Percentiles rank a stretch among this genome's conserved stretches.
Conservation (phyloP, 2,329 filamentous ascomycete genomes). For the Apiospora phragmitis region DNA sequence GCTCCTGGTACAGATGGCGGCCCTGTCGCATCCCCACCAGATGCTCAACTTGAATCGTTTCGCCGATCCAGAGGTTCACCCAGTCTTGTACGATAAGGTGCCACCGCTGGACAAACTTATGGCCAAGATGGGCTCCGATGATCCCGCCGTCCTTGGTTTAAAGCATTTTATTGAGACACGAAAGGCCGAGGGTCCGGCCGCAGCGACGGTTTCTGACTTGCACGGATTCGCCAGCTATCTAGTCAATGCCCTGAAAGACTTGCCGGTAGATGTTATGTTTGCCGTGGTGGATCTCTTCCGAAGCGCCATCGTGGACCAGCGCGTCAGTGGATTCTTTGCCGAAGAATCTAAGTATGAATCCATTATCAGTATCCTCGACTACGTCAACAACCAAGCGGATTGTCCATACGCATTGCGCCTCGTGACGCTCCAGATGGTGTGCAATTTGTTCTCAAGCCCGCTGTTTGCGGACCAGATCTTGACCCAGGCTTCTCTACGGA, state of each 20-base stretch:
- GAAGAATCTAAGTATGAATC: conserved; percentile 70
- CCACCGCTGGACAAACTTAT: conserved; percentile 83
- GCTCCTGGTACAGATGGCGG: conserved; percentile 72
- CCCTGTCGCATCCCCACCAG: conserved; percentile 75
- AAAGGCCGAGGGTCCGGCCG: conserved; percentile 56
- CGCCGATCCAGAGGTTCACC: conserved; percentile 60
- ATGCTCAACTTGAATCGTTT: conserved; percentile 71
- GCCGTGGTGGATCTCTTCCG: conserved; percentile 84
- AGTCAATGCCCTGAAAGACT: conserved; percentile 48
- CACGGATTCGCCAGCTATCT: conserved; percentile 64
- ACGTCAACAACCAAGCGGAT: conserved; percentile 54
- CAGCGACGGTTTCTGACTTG: conserved; percentile 72
- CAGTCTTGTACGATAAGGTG: conserved; percentile 73
- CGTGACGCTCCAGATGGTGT: conserved; percentile 78
- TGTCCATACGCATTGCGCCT: conserved; percentile 82
- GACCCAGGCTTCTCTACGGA: conserved; percentile 49
- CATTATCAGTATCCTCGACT: conserved; percentile 59
- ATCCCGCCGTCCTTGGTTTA: conserved; percentile 63
- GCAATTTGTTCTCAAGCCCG: conserved; percentile 79
- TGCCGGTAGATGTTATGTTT: conserved; percentile 71
- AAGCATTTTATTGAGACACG: conserved; percentile 70
- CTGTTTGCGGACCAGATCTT: conserved; percentile 69
- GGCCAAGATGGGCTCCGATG: conserved; percentile 73
- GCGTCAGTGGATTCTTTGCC: conserved; percentile 79
- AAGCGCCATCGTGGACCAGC: conserved; percentile 72